Evolutionary conservation across 139 green algal genomes (phyloP), one percentile per base, ranked within the genome.

Genomic region (Asterochloris erici): DNA sequence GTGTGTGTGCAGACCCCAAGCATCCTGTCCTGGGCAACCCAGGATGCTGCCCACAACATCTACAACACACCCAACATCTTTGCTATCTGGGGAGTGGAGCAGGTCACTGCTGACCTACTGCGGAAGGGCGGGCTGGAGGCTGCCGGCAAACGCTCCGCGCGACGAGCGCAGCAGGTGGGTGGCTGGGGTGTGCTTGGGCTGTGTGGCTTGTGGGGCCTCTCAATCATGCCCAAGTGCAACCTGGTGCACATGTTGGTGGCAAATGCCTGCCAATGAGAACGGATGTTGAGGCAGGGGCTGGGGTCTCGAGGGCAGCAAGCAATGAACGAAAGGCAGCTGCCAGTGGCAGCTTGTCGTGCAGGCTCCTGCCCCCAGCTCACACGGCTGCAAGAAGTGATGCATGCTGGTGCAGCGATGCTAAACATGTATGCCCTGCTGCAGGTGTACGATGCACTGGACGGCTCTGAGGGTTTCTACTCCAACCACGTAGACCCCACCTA

Each of bases 11-110:
- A 87, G 76, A 83, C 74, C 9, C 84, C 84, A 0, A 62, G 29
- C 9, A 83, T 87, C 74, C 63, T 87, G 63, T 83, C 74, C 23
- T 87, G 69, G 62, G 74, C 76, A 54, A 82, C 29, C 16, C 71
- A 78, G 13, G 84, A 80, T n/a, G 81, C 76, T 28, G 38, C 12
- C 14, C 77, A 21, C 19, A 85, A 85, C 74, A 74, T 87, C 26
- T 87, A 81, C 76, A 85, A 87, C 84, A 87, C 84, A 13, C 84
- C 84, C 0, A 87, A 87, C 84, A 81, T 85, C 9, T 87, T 87
- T 47, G 76, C 73, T 73, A 79, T 84, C 79, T 63, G 80, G 28
- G 79, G 62, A 11, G n/a, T 87, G 66, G 73, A 87, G 63, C 71
- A 77, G 27, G 76, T 85, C 13, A 70, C 80, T 24, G 81, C 79